Base-by-base conservation (phyloP, 306 rosid genomes). In the Biancaea sappan region DNA sequence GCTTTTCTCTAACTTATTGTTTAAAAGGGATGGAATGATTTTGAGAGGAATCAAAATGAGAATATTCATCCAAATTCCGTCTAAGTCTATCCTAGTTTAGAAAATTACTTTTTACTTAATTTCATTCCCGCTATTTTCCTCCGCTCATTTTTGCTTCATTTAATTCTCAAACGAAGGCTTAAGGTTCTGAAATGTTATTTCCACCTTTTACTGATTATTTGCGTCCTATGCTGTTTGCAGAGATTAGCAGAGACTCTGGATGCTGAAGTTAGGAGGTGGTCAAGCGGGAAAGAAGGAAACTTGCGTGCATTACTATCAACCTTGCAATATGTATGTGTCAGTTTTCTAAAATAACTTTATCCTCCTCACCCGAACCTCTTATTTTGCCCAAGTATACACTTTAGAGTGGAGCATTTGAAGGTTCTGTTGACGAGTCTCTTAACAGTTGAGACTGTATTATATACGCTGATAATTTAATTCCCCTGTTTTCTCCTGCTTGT, bases 251-350 rank as follows among this genome's bases (percentile, higher is more conserved):
- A 94, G 84, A 90, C 97, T 71, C 82, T 94, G 73, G 99, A 90
- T 84, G 92, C 97, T 64, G 99, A 94, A 75, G 96, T 94, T 71
- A 87, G 84, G 86, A 88, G 97, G 86, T 94, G 99, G 99, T 94
- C 97, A 64, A 88, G 90, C 69, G 99, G 97, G 78, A 94, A 94
- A 86, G 99, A 94, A 87, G 99, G 99, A 50, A 94, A 94, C 79
- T 76, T 94, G 89, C 99, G 99, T 22, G 97, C 99, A 60, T 81
- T 94, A 72, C 96, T 94, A 67, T 94, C 99, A 46, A 94, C 99
- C 69, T 83, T 94, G 84, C 99, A 94, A 94, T 94, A 94, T 84
- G 99, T 94, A 87, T 64, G 97, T 87, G 73, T 82, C 77, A 14
- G 34, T 75, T 18, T 69, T 72, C 69, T 77, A 60, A 75, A 54